A percentile compares a stretch with the other conserved stretches of the same genome.
These are phyloP conservation scores for Eustoma russellianum DNA, from an alignment of 257 asterid genomes.

Conservation along the genomic window DNA sequence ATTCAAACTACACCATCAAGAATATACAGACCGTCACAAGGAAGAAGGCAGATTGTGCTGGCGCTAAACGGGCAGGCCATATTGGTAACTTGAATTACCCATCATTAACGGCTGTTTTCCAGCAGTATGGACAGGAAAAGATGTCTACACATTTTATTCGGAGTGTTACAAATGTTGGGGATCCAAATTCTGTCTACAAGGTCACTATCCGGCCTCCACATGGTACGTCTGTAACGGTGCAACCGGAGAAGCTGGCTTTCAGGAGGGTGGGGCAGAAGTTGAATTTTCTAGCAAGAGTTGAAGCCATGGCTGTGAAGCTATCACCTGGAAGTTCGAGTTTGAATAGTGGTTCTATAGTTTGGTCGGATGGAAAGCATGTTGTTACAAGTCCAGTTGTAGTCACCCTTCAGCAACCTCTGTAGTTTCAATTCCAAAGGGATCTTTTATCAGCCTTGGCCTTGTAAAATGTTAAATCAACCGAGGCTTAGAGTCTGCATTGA, in stretches of 20 bases:
- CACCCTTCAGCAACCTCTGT: conserved; percentile 71
- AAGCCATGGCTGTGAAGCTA: conserved; percentile 42
- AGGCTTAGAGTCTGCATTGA: too few relatives aligned
- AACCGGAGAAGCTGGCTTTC: conserved; percentile 56
- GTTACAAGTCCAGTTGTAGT: conserved; percentile 68
- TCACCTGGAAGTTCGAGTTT: conserved; percentile 44
- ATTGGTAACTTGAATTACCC: conserved; percentile 79
- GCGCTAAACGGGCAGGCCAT: conserved; percentile 74
- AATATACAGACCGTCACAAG: conserved; percentile 47
- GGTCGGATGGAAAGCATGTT: conserved; percentile 76
- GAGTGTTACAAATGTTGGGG: conserved; percentile 70
- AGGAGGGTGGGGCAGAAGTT: conserved; percentile 77
- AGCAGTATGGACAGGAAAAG: conserved; percentile 52
- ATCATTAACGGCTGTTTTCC: conserved; percentile 56
- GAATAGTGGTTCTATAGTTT: conserved; percentile 61
- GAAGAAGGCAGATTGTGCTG: conserved; percentile 42
- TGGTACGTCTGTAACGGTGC: conserved; percentile 51
- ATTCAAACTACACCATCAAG: conserved; percentile 58
- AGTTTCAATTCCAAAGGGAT: background rate
- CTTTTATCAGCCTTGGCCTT: too few relatives aligned
- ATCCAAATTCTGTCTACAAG: conserved; percentile 38
- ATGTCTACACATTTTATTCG: conserved; percentile 75
- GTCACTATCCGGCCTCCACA: conserved; percentile 38
- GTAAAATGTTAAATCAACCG: too few relatives aligned
- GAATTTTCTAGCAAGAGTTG: conserved; percentile 65